Conservation (phyloP, 2,329 filamentous ascomycete species). For the Aureobasidium melanogenum region DNA sequence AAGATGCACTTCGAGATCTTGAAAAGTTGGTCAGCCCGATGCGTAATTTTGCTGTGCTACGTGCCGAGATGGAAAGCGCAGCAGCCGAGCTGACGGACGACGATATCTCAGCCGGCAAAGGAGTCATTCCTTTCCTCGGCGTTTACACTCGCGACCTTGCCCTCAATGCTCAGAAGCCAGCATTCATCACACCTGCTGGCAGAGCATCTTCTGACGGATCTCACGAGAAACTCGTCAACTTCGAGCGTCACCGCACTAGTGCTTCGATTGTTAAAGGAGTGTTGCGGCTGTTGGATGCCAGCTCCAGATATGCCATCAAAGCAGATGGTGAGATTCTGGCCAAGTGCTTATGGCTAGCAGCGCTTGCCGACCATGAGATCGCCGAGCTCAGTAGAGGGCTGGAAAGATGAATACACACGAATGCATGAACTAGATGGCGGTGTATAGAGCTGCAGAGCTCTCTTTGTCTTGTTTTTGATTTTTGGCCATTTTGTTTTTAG, state of each 20-base stretch:
- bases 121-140: constrained; percentile 76
- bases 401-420: constrained; percentile 15
- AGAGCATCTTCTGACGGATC: constrained; percentile 35
- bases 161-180: constrained; percentile 71
- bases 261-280: constrained; percentile 73
- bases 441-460: neutral
- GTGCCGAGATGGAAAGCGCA: constrained; percentile 68
- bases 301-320: constrained; percentile 63
- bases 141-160: constrained; percentile 76
- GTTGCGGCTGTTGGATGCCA: constrained; percentile 68
- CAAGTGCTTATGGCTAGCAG: constrained; percentile 77
- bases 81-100: neutral
- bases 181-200: constrained; percentile 45
- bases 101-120: constrained; percentile 40
- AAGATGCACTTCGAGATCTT: constrained; percentile 57
- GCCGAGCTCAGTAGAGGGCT: constrained; percentile 21
- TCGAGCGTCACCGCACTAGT: constrained; percentile 69
- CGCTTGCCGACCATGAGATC: constrained; percentile 68
- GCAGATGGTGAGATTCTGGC: constrained; percentile 70
- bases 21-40: constrained; percentile 67
- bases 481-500: neutral
- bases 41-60: constrained; percentile 67
- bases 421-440: neutral
- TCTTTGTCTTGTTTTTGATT: neutral
- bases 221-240: constrained; percentile 63